Conservation (phyloP, 768 basidiomycete genomes). For the Epithele typhae region DNA sequence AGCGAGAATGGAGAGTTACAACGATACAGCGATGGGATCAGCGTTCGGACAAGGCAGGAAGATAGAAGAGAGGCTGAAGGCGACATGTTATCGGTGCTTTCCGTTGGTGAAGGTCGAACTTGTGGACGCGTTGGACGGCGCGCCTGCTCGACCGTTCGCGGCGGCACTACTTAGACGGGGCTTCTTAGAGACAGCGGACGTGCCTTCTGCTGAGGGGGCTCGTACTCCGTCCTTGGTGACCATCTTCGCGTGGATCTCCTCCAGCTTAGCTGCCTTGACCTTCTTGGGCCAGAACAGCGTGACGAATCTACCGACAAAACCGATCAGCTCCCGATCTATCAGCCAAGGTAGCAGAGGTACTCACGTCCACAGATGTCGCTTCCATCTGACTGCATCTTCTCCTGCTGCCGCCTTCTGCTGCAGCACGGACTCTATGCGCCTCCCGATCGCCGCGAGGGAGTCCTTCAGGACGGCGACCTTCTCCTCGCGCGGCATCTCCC, state of each 20-base stretch:
- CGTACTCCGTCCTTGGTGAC: conserved; percentile 71
- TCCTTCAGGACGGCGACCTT: conserved; percentile 96
- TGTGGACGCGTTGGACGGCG: conserved; percentile 14
- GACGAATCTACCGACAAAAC: conserved; percentile 67
- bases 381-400: conserved; percentile 83
- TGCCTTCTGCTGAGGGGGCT: conserved; percentile 23
- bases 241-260: conserved; percentile 96
- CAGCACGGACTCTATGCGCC: conserved; percentile 83
- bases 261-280: conserved; percentile 88
- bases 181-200: conserved; percentile 25
- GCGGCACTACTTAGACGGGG: conserved; percentile 22
- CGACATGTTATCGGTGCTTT: conserved; percentile 20
- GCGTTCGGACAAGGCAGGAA: not conserved
- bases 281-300: conserved; percentile 98
- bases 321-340: not conserved
- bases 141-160: conserved; percentile 11
- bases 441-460: conserved; percentile 89
- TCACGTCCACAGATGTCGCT: conserved; percentile 94
- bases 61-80: not conserved
- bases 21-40: conserved; percentile 6
- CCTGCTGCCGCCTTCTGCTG: conserved; percentile 71
- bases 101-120: conserved; percentile 22
- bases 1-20: not conserved
- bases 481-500: conserved; percentile 90
- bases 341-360: too few relatives aligned